These are phyloP conservation scores for Dendrobium chrysotoxum DNA, from an alignment of 106 monocot species.

Conservation along the genomic window DNA sequence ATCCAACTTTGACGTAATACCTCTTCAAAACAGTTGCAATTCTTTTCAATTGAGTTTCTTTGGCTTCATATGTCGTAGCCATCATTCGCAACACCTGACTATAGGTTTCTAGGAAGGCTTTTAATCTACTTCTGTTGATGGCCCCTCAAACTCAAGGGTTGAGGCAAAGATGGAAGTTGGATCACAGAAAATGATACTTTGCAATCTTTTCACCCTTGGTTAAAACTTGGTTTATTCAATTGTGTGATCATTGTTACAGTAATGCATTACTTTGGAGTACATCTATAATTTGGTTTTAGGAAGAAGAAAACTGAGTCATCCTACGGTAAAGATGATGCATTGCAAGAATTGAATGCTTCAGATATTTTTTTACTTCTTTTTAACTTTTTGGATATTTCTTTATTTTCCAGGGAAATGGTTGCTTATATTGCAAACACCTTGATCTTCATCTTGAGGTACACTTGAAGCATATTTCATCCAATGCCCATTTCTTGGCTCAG, in stretches of 20 bases:
- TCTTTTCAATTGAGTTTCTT: not conserved
- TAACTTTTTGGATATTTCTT: not conserved
- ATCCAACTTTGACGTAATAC: not conserved
- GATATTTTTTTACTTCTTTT: not conserved
- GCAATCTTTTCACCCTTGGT: not conserved
- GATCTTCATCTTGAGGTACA: constrained; percentile 89
- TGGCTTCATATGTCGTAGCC: not conserved
- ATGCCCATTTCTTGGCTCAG: not conserved
- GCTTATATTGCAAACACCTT: constrained; percentile 91
- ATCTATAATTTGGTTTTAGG: not conserved
- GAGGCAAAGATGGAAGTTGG: not conserved
- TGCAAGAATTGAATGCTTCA: not conserved
- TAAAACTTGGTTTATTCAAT: not conserved
- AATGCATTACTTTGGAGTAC: constrained; percentile 1
- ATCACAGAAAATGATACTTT: not conserved
- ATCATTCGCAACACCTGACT: not conserved
- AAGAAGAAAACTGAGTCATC: not conserved
- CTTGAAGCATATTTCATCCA: not conserved
- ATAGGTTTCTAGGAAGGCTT: not conserved
- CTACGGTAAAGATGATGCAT: not conserved
- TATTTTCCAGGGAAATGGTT: constrained; percentile 85
- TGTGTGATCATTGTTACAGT: not conserved
- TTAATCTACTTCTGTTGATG: not conserved
- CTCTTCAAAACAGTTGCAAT: not conserved
- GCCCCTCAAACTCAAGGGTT: not conserved